Conservation (phyloP, 306 rosid species). For the Acacia confusa region DNA sequence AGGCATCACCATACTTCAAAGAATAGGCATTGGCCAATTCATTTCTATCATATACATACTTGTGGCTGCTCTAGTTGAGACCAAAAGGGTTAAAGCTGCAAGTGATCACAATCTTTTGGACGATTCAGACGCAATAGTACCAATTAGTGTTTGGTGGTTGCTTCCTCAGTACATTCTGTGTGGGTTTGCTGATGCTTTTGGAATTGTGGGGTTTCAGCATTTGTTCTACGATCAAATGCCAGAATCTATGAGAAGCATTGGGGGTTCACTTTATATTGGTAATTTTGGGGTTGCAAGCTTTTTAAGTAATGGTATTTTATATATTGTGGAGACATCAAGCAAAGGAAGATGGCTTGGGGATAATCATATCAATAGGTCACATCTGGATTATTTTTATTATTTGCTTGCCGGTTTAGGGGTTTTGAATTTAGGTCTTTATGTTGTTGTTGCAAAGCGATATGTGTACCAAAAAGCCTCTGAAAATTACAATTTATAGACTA, state of each 20-base stretch:
- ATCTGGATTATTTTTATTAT: conserved; percentile 46
- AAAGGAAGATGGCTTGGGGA: conserved; percentile 39
- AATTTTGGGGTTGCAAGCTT: background rate
- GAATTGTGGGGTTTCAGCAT: conserved; percentile 37
- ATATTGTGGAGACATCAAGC: conserved; percentile 26
- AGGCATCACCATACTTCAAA: conserved; percentile 46
- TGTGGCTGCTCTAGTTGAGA: conserved; percentile 37
- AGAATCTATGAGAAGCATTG: conserved; percentile 9
- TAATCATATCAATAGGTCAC: conserved; percentile 41
- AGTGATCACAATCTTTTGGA: conserved; percentile 33
- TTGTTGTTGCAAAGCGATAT: conserved; percentile 35
- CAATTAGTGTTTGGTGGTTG: conserved; percentile 57
- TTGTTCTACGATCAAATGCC: conserved; percentile 48
- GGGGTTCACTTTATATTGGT: background rate
- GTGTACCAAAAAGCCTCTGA: background rate
- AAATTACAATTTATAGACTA: background rate
- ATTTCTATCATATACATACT: conserved; percentile 35
- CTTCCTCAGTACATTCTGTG: conserved; percentile 46
- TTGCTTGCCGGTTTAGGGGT: conserved; percentile 41
- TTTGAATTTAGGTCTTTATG: conserved; percentile 35
- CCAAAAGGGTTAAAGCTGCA: conserved; percentile 32
- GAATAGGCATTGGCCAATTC: conserved; percentile 44
- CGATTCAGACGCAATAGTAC: conserved; percentile 31
- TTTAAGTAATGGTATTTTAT: background rate
- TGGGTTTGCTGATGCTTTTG: conserved; percentile 36